Percentiles rank a stretch among this genome's conserved stretches.
Evolutionary conservation across 1,139 yeast genomes (phyloP).

Genomic region (Casaregolazyma suthepensis): DNA sequence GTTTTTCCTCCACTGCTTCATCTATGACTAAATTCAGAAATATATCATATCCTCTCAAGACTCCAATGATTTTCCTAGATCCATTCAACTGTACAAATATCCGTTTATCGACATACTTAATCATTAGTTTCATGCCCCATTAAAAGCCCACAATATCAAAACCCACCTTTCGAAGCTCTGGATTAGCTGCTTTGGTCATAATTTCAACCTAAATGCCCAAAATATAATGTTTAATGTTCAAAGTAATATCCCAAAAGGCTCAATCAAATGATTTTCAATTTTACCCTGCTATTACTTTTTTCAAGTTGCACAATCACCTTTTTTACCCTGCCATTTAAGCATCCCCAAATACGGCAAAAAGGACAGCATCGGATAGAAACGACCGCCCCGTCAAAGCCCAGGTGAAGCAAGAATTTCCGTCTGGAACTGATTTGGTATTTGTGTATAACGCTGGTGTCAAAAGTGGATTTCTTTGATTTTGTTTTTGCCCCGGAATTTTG

Average conservation of each 20-base stretch:
- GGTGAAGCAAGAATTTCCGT: not conserved
- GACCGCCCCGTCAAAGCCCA: not conserved
- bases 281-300: not conserved
- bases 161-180: constrained; percentile 51
- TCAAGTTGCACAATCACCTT: too few relatives aligned
- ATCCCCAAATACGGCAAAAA: not conserved
- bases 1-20: constrained; percentile 60
- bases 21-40: constrained; percentile 69
- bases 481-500: not conserved
- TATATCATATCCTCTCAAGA: constrained; percentile 72
- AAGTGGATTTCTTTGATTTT: not conserved
- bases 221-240: too few relatives aligned
- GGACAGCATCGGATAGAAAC: not conserved
- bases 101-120: constrained; percentile 72
- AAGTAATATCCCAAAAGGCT: not conserved
- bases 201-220: not conserved
- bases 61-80: constrained; percentile 63
- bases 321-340: too few relatives aligned
- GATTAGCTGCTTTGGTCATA: constrained; percentile 44
- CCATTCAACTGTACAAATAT: constrained; percentile 69
- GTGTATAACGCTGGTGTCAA: not conserved
- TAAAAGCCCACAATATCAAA: not conserved
- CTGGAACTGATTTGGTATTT: not conserved
- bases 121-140: constrained; percentile 12
- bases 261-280: not conserved